Base-by-base conservation (phyloP, 306 rosid genomes). In the Vigna hirtella region DNA sequence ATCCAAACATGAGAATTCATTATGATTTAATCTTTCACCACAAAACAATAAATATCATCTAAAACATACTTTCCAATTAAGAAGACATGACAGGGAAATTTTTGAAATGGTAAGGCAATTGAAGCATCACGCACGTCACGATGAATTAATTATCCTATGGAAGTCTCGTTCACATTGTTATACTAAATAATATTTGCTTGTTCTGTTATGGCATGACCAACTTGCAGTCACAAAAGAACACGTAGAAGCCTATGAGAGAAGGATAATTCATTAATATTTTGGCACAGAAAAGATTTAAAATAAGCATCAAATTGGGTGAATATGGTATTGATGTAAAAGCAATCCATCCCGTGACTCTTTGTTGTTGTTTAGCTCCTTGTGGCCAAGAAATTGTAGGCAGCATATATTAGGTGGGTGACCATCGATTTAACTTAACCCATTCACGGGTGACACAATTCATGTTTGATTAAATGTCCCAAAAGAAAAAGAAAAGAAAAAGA, bases 281-380 rank as follows among this genome's bases (percentile, higher is more conserved):
- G 69, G 65, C 16, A 18, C 20, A 38, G 38, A 56, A 63, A 65
- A 32, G 48, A 59, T 65, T 71, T 20, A 61, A 36, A 70, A 77
- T 2, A 64, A 70, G 57, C 56, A 50, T 15, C 47, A 53, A 77
- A 65, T 16, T 47, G 77, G 55, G 72, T 85, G 84, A 72, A 74
- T 74, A 80, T 81, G 85, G 67, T 34, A 36, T 61, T 80, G 80
- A 76, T 67, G 83, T 58, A 65, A 85, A 82, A 74, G 87, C 53
- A 59, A 79, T 17, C 12, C 8, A 68, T 76, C 89, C 58, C 93
- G 94, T 91, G 97, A 91, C 89, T 88, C 85, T 88, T 64, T 30
- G n/a, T 90, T 91, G 93, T 88, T 86, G 83, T 80, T 71, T 89
- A 68, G 92, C 83, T 68, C 77, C 73, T 50, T 63, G 86, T 85